A percentile compares a stretch with the other conserved stretches of the same genome.
These are phyloP conservation scores for Isatis lusitanica DNA, from an alignment of 441 rosid species.

Conservation along the genomic window DNA sequence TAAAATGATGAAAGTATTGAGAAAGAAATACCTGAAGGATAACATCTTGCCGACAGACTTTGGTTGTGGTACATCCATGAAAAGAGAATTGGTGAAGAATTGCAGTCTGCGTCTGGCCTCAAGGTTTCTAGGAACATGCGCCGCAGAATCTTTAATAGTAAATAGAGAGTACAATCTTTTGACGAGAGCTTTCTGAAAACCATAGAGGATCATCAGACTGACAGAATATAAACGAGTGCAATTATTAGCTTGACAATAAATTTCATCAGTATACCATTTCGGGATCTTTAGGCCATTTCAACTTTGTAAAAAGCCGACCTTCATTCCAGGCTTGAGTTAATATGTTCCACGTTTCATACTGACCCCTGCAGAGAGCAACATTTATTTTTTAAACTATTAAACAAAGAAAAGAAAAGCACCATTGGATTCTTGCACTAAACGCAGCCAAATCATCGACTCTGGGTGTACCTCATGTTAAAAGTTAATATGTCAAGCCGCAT, in stretches of 20 bases:
- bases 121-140: conserved; percentile 83
- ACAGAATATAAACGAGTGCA: neutral
- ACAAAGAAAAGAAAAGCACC: neutral
- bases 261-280: conserved; percentile 65
- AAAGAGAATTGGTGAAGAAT: conserved; percentile 93
- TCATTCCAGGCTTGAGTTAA: conserved; percentile 81
- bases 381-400: neutral
- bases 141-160: conserved; percentile 92
- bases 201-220: conserved; percentile 25
- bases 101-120: conserved; percentile 94
- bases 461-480: conserved; percentile 68
- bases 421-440: conserved; percentile 18
- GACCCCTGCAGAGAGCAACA: conserved; percentile 51
- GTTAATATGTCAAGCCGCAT: conserved; percentile 77
- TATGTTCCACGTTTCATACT: conserved; percentile 77
- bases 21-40: conserved; percentile 70
- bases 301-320: conserved; percentile 82
- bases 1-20: conserved; percentile 10
- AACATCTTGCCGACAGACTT: conserved; percentile 80
- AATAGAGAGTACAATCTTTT: conserved; percentile 83
- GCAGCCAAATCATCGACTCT: conserved; percentile 26
- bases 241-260: conserved; percentile 24
- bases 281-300: conserved; percentile 90
- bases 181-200: conserved; percentile 71
- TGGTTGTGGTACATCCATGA: conserved; percentile 85